Conservation (phyloP, 1,284 basidiomycete genomes). For the Chalciporus sp. region DNA sequence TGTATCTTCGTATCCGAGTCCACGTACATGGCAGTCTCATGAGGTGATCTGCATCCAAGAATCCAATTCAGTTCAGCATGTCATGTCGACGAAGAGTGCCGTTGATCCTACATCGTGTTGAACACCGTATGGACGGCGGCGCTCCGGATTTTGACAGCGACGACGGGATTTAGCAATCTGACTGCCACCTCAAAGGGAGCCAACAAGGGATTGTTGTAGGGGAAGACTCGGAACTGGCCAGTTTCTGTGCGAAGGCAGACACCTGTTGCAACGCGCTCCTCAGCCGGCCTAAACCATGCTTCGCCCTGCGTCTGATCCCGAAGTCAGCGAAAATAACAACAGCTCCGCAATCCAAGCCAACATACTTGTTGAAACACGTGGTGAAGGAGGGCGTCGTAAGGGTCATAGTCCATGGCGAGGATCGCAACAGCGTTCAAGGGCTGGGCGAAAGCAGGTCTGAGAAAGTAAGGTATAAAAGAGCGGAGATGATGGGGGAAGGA, state of each 20-base stretch:
- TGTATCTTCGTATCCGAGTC: conserved; percentile 73
- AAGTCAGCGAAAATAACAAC: not conserved
- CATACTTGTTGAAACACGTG: conserved; percentile 34
- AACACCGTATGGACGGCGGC: conserved; percentile 76
- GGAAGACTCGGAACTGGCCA: conserved; percentile 64
- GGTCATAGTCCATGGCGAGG: conserved; percentile 22
- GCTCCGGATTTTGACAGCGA: conserved; percentile 75
- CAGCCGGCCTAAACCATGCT: conserved; percentile 50
- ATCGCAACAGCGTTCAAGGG: not conserved
- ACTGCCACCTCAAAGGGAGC: conserved; percentile 70
- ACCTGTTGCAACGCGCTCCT: conserved; percentile 48
- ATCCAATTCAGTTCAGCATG: not conserved
- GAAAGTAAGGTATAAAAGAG: conserved; percentile 18
- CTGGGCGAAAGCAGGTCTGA: not conserved
- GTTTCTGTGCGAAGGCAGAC: conserved; percentile 61
- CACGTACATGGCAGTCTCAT: conserved; percentile 54
- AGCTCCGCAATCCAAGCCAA: not conserved
- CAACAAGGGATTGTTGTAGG: conserved; percentile 63
- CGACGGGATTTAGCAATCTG: conserved; percentile 70
- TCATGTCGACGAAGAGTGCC: not conserved
- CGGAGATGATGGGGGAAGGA: not conserved
- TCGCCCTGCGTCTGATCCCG: conserved; percentile 46
- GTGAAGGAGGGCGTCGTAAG: conserved; percentile 28
- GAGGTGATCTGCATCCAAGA: conserved; percentile 4
- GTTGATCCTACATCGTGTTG: conserved; percentile 34